A percentile compares a stretch with the other conserved stretches of the same genome.
Evolutionary conservation across 768 basidiomycete genomes (phyloP).

Genomic region (Saitozyma sp.): DNA sequence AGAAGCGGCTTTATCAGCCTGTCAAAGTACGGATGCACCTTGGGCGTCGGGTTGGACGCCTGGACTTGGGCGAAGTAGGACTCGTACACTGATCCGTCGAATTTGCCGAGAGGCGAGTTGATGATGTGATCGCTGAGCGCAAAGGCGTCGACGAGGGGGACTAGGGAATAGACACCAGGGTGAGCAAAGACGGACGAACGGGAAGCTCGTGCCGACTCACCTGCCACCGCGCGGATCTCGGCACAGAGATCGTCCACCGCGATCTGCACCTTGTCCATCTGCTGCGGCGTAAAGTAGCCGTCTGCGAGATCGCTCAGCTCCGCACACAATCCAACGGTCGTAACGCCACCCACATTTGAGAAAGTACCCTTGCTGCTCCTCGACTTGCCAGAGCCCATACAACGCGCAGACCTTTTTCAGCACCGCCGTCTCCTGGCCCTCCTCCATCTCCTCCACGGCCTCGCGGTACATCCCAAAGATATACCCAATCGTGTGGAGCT

Average conservation of each 20-base stretch:
- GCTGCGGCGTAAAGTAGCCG: conserved; percentile 45
- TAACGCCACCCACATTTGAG: conserved; percentile 52
- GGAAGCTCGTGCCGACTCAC: conserved; percentile 25
- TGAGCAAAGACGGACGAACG: background rate
- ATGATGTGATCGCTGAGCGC: conserved; percentile 52
- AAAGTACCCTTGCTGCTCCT: conserved; percentile 56
- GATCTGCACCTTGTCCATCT: conserved; percentile 48
- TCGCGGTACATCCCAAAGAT: conserved; percentile 54
- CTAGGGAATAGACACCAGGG: conserved; percentile 6
- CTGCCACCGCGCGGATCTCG: conserved; percentile 43
- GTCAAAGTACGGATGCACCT: conserved; percentile 56
- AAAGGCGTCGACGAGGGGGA: conserved; percentile 52
- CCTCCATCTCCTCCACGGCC: conserved; percentile 50
- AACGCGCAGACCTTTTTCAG: conserved; percentile 51
- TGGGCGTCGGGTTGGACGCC: conserved; percentile 54
- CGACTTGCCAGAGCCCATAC: conserved; percentile 55
- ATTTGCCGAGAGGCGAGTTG: conserved; percentile 56
- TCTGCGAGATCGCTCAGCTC: conserved; percentile 31
- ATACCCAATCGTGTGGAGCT: conserved; percentile 52
- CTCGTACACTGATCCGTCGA: conserved; percentile 56
- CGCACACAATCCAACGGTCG: background rate
- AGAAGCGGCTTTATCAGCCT: conserved; percentile 56
- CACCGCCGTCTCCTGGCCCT: conserved; percentile 46
- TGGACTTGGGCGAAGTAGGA: conserved; percentile 56
- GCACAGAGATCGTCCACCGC: conserved; percentile 47